Percentiles rank a stretch among this genome's conserved stretches.
These are phyloP conservation scores for Erodium texanum DNA, from an alignment of 441 rosid species.

Conservation along the genomic window DNA sequence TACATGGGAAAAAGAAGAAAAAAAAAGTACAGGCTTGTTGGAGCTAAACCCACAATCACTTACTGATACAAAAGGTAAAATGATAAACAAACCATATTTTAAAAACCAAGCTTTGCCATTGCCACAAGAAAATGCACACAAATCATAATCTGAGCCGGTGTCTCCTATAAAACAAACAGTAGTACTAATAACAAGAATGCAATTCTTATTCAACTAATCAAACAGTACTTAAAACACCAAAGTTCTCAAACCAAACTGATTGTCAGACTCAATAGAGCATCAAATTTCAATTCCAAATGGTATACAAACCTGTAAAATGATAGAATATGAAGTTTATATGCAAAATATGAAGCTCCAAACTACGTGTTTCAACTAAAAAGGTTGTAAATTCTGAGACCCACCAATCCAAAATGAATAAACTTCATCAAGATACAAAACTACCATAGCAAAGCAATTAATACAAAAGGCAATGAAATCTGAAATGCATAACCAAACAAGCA, in stretches of 20 bases:
- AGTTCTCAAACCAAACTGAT: background rate
- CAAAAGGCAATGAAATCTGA: no score
- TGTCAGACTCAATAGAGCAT: background rate
- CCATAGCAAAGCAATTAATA: background rate
- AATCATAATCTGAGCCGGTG: background rate
- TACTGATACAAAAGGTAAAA: background rate
- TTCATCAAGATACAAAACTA: background rate
- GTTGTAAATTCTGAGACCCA: background rate
- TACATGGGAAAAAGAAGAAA: background rate
- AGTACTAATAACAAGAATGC: background rate
- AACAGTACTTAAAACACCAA: background rate
- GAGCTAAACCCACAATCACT: background rate
- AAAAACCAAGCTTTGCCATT: background rate
- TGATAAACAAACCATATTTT: background rate
- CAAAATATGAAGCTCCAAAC: background rate
- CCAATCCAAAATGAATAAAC: slow-evolving; percentile 3
- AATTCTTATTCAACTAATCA: no score
- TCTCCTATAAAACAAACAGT: background rate
- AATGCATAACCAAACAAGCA: background rate
- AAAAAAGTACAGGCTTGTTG: background rate
- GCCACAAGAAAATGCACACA: background rate
- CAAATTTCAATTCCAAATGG: background rate
- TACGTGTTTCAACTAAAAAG: background rate
- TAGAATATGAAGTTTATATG: background rate
- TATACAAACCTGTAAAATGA: background rate